phyloP scores from a whole-genome alignment of 148 eudicot genomes.

The Camellia lanceoleosa region DNA sequence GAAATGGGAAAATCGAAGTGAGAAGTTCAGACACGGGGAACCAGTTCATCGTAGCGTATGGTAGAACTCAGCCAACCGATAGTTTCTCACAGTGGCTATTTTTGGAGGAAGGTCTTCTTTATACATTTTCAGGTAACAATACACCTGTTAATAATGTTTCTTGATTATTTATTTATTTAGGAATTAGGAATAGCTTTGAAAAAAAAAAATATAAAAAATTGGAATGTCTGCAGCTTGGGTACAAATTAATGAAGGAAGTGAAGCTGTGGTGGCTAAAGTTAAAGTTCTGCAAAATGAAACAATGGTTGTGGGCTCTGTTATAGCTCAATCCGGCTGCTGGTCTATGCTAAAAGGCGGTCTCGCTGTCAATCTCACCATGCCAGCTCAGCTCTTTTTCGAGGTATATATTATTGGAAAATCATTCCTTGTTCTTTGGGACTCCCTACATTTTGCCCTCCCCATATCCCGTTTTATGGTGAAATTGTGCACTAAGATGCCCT shows the following conservation, averaged over 20 bases:
- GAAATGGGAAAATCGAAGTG: conserved; percentile 33
- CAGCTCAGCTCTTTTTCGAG: conserved; percentile 34
- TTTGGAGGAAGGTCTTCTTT: conserved; percentile 33
- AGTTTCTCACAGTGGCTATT: conserved; percentile 42
- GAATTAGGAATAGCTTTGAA: not conserved
- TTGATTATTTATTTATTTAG: not conserved
- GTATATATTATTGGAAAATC: conserved; percentile 9
- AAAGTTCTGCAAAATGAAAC: conserved; percentile 17
- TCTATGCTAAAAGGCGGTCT: conserved; percentile 72
- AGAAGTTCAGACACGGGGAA: conserved; percentile 32
- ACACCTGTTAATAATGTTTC: not conserved
- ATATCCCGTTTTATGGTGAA: no score
- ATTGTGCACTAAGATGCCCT: no score
- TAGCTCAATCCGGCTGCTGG: conserved; percentile 68
- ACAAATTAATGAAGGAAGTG: conserved; percentile 46
- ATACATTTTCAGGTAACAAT: conserved; percentile 52
- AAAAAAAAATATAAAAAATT: not conserved
- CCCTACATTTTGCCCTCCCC: no score
- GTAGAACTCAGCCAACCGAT: conserved; percentile 41
- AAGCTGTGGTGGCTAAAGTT: conserved; percentile 30
- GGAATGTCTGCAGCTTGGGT: conserved; percentile 50
- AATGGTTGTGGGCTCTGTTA: conserved; percentile 41
- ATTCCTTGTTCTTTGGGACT: not conserved
- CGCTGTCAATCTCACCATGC: conserved; percentile 26
- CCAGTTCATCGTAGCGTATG: conserved; percentile 39